These are phyloP conservation scores for Albophoma yamanashiensis DNA, from an alignment of 2,329 filamentous ascomycete genomes.

Conservation along the genomic window DNA sequence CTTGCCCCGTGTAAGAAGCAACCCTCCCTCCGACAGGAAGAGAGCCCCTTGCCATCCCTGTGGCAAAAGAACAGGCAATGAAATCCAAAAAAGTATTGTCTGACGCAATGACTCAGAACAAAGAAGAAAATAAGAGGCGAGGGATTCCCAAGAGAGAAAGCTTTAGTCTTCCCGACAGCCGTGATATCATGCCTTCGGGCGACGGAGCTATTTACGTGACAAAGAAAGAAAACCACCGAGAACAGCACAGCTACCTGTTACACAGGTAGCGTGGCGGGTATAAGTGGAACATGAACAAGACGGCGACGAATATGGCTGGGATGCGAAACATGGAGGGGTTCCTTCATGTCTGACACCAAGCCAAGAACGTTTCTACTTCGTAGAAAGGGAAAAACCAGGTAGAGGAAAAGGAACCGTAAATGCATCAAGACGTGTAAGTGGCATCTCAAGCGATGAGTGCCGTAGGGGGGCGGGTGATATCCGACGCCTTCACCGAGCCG, in stretches of 20 bases:
- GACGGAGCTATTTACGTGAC: not conserved
- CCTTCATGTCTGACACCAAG: not conserved
- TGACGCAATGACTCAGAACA: not conserved
- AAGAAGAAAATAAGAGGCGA: not conserved
- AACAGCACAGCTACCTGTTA: not conserved
- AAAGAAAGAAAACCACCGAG: not conserved
- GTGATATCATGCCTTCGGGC: not conserved
- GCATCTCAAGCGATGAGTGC: not conserved
- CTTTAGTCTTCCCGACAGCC: not conserved
- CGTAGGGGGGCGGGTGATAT: too few relatives aligned
- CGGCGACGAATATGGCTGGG: not conserved
- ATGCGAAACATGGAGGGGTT: not conserved
- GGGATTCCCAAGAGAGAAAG: not conserved
- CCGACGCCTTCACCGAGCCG: not conserved
- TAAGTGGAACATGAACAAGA: not conserved
- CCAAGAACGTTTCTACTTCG: not conserved
- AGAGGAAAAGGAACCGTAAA: not conserved
- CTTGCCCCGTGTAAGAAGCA: not conserved
- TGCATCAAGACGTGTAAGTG: not conserved
- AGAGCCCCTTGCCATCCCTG: not conserved
- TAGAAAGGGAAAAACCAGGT: not conserved
- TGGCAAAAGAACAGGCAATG: not conserved
- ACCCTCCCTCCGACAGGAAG: not conserved
- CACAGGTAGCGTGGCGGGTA: not conserved
- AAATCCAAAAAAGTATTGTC: not conserved